Evolutionary conservation across 345 rosid genomes (phyloP), one percentile per base, ranked within the genome.

Genomic region (Mangifera indica): DNA sequence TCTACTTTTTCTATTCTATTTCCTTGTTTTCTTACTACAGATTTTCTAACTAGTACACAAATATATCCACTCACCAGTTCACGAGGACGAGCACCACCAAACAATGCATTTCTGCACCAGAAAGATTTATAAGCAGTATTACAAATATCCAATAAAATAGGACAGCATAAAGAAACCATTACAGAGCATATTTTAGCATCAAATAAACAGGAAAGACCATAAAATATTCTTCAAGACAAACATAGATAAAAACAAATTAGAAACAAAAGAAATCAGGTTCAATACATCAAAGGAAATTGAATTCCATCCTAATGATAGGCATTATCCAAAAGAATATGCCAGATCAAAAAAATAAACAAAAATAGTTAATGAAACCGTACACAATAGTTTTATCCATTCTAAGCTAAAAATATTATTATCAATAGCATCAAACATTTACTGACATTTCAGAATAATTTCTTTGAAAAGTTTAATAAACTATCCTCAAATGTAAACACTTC

Each of bases 21-120:
- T 34, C 37, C 4, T 34, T 3, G 4, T 34, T 29, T 34, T 34
- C 37, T 34, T 34, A 58, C 11, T 18, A 70, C n/a, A 45, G 26
- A 58, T 21, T 46, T 57, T 46, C 60, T 22, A 64, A 69, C 40
- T 72, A 64, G 71, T 13, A 24, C 34, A 48, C 26, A 53, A 60
- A 73, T 55, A 68, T 70, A 73, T n/a, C 10, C 20, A 77, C 89
- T 83, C 66, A 90, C 96, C 87, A 87, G 73, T 81, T 92, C 98
- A 55, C 96, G 82, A 29, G 96, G 96, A 40, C 90, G 88, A 60
- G 96, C 96, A 81, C 93, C 93, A 26, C 98, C 96, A 81, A 88
- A 92, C 57, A 90, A 82, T 5, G 80, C 71, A 72, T 72, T 83
- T 86, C 98, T 92, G 93, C 88, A 79, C 15, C 75, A 69, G n/a